Conservation (phyloP, 805 yeast species). For the Kodamaea fukazawae region DNA sequence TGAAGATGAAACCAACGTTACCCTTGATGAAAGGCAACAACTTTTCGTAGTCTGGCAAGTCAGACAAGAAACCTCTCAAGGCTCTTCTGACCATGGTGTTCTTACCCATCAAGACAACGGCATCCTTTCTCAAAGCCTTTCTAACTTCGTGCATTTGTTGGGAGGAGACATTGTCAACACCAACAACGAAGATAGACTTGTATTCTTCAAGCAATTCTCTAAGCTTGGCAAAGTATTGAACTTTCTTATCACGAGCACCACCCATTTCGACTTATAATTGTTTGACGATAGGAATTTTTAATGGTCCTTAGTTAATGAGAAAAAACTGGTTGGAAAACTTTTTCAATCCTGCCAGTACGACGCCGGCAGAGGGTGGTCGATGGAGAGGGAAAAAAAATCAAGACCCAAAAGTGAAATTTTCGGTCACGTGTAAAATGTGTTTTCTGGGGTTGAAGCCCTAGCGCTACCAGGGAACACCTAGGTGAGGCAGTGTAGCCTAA, state of each 20-base stretch:
- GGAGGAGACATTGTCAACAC: constrained; percentile 99
- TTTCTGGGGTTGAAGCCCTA: constrained; percentile 5
- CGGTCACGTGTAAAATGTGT: constrained; percentile 2
- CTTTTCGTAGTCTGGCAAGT: constrained; percentile 95
- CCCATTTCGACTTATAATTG: constrained; percentile 91
- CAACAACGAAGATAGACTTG: constrained; percentile 98
- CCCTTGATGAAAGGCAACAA: constrained; percentile 93
- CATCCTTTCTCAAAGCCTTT: constrained; percentile 92
- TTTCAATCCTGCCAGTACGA: constrained; percentile 1
- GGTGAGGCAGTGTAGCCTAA: too few species aligned
- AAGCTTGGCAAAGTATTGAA: constrained; percentile 91
- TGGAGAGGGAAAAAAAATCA: neutral
- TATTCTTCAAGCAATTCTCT: constrained; percentile 93
- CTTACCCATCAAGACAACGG: constrained; percentile 98
- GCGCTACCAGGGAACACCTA: too few species aligned
- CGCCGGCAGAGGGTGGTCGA: constrained; percentile 1
- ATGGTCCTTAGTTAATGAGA: constrained; percentile 44
- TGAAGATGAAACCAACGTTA: constrained; percentile 99
- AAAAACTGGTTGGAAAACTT: constrained; percentile 5
- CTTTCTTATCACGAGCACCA: constrained; percentile 98
- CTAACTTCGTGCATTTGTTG: constrained; percentile 99
- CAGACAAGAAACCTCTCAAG: constrained; percentile 90
- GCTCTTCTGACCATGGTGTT: constrained; percentile 99
- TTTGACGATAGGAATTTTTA: constrained; percentile 87
- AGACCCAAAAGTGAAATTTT: too few species aligned